A percentile compares a stretch with the other conserved stretches of the same genome.
Conservation (phyloP, 805 yeast species). For the Spathaspora girioi region DNA sequence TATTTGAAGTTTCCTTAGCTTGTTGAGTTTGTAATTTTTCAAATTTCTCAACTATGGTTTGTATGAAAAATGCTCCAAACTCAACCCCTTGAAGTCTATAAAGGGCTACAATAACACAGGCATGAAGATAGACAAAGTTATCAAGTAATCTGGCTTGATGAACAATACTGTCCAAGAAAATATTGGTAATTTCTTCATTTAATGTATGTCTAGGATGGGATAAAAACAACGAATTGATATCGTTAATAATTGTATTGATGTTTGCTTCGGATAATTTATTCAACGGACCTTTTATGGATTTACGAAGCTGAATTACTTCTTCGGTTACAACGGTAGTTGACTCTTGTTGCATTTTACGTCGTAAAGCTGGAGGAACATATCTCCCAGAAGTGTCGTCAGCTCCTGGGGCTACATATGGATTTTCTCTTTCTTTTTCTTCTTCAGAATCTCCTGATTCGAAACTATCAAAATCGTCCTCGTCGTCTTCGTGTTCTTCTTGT, state of each 20-base stretch:
- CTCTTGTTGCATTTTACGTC: constrained; percentile 50
- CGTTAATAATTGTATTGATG: constrained; percentile 62
- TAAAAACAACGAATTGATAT: constrained; percentile 59
- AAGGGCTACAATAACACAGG: constrained; percentile 70
- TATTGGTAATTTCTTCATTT: constrained; percentile 61
- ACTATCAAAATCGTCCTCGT: constrained; percentile 5
- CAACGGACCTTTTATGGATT: constrained; percentile 74
- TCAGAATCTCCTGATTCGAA: constrained; percentile 9
- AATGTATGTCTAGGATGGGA: constrained; percentile 77
- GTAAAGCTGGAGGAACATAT: constrained; percentile 85
- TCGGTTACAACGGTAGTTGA: constrained; percentile 28
- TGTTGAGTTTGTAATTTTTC: constrained; percentile 36
- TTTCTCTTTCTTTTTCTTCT: constrained; percentile 42
- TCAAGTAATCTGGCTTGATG: constrained; percentile 68
- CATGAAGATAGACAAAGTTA: constrained; percentile 73
- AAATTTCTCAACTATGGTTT: constrained; percentile 70
- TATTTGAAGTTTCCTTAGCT: constrained; percentile 54
- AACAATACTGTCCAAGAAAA: constrained; percentile 61
- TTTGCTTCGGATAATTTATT: constrained; percentile 91
- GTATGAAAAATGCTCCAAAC: constrained; percentile 84
- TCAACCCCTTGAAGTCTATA: constrained; percentile 81
- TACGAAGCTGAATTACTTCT: constrained; percentile 47
- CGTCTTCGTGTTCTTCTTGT: constrained; percentile 9
- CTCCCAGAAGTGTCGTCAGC: constrained; percentile 35
- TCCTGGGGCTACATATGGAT: constrained; percentile 70